Evolutionary conservation across 805 yeast species (phyloP).

Genomic region (Lipomyces lipofer): DNA sequence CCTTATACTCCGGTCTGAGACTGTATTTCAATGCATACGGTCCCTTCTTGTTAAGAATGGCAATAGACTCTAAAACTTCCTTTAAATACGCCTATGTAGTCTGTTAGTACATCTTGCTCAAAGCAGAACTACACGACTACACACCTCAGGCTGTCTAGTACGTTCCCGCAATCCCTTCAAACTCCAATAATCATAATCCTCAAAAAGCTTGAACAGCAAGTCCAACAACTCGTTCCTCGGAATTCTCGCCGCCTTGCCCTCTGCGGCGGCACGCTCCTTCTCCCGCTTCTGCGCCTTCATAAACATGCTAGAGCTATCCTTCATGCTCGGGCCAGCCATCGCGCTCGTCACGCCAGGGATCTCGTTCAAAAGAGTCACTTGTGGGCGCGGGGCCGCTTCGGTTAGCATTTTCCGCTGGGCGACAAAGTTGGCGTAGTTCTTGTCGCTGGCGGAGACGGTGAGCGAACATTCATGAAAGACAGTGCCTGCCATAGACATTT

Average conservation of each 20-base stretch:
- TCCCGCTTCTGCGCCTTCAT: conserved; percentile 45
- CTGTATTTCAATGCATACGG: conserved; percentile 93
- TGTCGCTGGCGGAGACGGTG: conserved; percentile 56
- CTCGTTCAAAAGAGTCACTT: conserved; percentile 70
- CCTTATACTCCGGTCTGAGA: conserved; percentile 85
- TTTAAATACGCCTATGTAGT: conserved; percentile 61
- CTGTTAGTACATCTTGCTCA: background rate
- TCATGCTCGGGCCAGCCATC: conserved; percentile 80
- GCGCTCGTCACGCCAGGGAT: conserved; percentile 87
- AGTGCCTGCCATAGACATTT: conserved; percentile 82
- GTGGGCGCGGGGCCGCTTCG: conserved; percentile 50
- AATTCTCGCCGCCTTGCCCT: conserved; percentile 91
- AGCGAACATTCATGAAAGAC: conserved; percentile 85
- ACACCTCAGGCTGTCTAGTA: conserved; percentile 85
- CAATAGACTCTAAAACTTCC: conserved; percentile 87
- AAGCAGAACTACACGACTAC: background rate
- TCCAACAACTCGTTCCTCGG: conserved; percentile 90
- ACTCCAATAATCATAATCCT: conserved; percentile 95
- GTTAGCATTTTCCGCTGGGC: conserved; percentile 55
- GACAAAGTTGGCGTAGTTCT: conserved; percentile 65
- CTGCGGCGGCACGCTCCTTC: conserved; percentile 45
- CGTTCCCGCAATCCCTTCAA: conserved; percentile 91
- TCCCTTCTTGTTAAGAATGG: conserved; percentile 86
- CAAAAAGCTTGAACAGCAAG: conserved; percentile 81
- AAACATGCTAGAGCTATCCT: conserved; percentile 67